These are phyloP conservation scores for Zangia roseola DNA, from an alignment of 768 basidiomycete species.

Conservation along the genomic window DNA sequence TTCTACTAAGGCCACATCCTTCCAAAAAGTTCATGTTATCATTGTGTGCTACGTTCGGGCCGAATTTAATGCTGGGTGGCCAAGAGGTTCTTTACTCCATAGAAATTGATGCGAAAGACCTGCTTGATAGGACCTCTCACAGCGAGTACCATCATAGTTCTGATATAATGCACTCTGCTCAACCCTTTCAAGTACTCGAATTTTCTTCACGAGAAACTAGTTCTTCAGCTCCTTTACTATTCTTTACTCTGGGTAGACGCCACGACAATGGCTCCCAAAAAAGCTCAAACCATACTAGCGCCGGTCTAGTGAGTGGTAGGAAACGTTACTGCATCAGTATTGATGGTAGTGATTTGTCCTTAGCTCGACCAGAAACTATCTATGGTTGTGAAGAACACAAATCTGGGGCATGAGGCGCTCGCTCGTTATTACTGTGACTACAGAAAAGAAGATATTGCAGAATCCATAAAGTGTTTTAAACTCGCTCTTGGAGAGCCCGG, in stretches of 20 bases:
- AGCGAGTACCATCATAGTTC: background rate
- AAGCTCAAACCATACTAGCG: too few species aligned
- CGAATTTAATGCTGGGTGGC: conserved; percentile 7
- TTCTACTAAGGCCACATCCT: background rate
- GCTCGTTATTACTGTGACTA: background rate
- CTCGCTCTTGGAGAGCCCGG: background rate
- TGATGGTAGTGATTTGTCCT: too few species aligned
- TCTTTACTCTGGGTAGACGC: too few species aligned
- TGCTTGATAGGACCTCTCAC: background rate
- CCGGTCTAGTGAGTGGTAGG: too few species aligned
- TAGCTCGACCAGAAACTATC: too few species aligned
- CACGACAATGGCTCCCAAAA: too few species aligned
- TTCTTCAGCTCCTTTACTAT: too few species aligned
- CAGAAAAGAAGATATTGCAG: background rate
- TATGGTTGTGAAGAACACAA: background rate
- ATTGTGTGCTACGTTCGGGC: conserved; percentile 9
- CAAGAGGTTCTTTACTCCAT: conserved; percentile 5
- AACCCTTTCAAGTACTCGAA: too few species aligned
- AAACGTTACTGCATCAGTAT: too few species aligned
- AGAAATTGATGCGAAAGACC: background rate
- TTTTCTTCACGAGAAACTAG: too few species aligned
- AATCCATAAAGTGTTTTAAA: conserved; percentile 4
- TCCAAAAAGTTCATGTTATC: background rate
- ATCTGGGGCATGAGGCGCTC: conserved; percentile 2
- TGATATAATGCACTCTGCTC: too few species aligned